These are phyloP conservation scores for Cymbidium sinense DNA, from an alignment of 106 monocot genomes.

Conservation along the genomic window DNA sequence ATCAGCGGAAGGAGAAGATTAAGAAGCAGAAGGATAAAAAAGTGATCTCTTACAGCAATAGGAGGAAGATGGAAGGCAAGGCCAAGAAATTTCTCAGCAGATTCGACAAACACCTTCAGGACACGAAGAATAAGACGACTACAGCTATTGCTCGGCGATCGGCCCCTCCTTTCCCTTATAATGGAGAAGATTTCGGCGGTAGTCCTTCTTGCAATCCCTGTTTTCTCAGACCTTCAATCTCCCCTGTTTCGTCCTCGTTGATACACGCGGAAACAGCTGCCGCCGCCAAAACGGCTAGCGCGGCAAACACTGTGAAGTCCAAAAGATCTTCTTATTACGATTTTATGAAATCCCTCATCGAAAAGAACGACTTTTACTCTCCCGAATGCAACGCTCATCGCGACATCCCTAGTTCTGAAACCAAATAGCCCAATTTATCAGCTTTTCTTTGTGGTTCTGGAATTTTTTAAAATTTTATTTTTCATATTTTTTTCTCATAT, in stretches of 20 bases:
- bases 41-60: background rate
- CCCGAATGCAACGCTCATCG: slow-evolving; percentile 22
- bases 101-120: background rate
- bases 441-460: background rate
- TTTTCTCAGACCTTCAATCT: background rate
- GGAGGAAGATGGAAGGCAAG: slow-evolving; percentile 2
- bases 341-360: slow-evolving; percentile 18
- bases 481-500: too few species aligned
- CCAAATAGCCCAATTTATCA: background rate
- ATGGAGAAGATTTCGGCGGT: slow-evolving; percentile 10
- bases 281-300: background rate
- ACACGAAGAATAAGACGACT: slow-evolving; percentile 11
- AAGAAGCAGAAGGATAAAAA: background rate
- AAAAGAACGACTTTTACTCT: slow-evolving; percentile 26
- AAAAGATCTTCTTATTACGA: slow-evolving; percentile 13
- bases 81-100: slow-evolving; percentile 7
- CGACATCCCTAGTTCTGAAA: background rate
- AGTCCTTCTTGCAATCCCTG: slow-evolving; percentile 5
- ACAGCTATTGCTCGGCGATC: background rate
- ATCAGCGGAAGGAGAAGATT: background rate
- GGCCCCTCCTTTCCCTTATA: slow-evolving; percentile 14
- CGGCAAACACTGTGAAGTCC: background rate
- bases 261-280: background rate
- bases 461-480: too few species aligned
- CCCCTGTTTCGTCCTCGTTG: background rate